Percentiles rank a stretch among this genome's conserved stretches.
These are phyloP conservation scores for Cairneyella variabilis DNA, from an alignment of 495 filamentous ascomycete species.

Conservation along the genomic window DNA sequence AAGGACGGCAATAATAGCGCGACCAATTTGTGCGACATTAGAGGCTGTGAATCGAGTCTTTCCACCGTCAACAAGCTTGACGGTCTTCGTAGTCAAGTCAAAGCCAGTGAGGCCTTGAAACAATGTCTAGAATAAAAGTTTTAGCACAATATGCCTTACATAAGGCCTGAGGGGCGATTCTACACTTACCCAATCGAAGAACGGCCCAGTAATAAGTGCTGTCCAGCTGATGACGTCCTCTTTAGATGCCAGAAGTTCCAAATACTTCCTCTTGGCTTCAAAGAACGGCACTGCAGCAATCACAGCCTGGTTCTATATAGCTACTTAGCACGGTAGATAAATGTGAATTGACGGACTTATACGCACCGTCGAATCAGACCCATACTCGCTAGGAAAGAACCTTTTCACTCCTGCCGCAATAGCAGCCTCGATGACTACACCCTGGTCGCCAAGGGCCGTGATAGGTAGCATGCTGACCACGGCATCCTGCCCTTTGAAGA, in stretches of 20 bases:
- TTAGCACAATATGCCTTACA: conserved; percentile 5
- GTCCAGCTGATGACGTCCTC: conserved; percentile 41
- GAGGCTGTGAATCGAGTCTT: conserved; percentile 36
- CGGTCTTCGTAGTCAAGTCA: conserved; percentile 39
- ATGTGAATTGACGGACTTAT: conserved; percentile 12
- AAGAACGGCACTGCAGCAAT: conserved; percentile 35
- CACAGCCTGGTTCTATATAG: conserved; percentile 9
- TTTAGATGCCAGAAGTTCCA: conserved; percentile 33
- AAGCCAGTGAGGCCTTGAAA: conserved; percentile 28
- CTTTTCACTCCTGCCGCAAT: conserved; percentile 53
- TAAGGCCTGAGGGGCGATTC: neutral
- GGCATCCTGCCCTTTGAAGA: conserved; percentile 52
- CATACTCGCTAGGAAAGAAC: conserved; percentile 64
- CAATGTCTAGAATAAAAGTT: conserved; percentile 3
- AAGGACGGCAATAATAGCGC: conserved; percentile 38
- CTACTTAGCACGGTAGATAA: conserved; percentile 34
- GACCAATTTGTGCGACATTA: conserved; percentile 33
- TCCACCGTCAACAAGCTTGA: conserved; percentile 36
- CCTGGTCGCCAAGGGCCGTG: conserved; percentile 36
- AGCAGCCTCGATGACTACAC: conserved; percentile 54
- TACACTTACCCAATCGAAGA: conserved; percentile 44
- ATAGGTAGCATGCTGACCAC: conserved; percentile 48
- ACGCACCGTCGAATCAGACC: conserved; percentile 37
- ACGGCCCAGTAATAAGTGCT: conserved; percentile 36
- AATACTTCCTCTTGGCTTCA: conserved; percentile 37